A percentile compares a stretch with the other conserved stretches of the same genome.
These are phyloP conservation scores for Lactarius akahatsu DNA, from an alignment of 768 basidiomycete species.

Conservation along the genomic window DNA sequence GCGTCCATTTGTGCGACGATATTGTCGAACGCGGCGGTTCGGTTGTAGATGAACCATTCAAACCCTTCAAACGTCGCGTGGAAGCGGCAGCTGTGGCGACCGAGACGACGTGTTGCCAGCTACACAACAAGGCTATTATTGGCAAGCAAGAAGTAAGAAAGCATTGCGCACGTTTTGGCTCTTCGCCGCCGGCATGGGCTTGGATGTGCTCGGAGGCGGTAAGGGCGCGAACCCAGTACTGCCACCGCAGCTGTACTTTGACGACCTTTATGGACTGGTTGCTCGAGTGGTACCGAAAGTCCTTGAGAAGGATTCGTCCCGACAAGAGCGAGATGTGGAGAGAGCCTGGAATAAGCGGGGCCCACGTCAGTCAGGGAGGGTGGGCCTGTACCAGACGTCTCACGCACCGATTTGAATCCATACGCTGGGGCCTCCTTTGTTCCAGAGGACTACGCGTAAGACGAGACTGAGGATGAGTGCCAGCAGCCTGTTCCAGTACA, in stretches of 20 bases:
- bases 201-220: constrained; percentile 70
- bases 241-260: constrained; percentile 86
- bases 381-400: neutral
- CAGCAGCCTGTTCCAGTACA: constrained; percentile 89
- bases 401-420: constrained; percentile 80
- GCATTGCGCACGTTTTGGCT: constrained; percentile 43
- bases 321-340: constrained; percentile 87
- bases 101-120: constrained; percentile 32
- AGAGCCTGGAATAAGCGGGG: constrained; percentile 57
- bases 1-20: constrained; percentile 75
- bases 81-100: constrained; percentile 69
- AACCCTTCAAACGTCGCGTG: constrained; percentile 79
- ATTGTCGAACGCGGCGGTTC: constrained; percentile 83
- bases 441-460: constrained; percentile 77
- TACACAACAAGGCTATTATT: constrained; percentile 33
- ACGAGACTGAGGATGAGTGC: constrained; percentile 63
- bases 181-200: constrained; percentile 48
- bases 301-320: constrained; percentile 85
- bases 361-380: constrained; percentile 3
- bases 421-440: constrained; percentile 66
- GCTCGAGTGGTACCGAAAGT: constrained; percentile 85
- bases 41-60: constrained; percentile 93
- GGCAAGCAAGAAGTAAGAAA: constrained; percentile 3
- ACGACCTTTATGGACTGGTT: constrained; percentile 86
- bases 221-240: constrained; percentile 88